These are phyloP conservation scores for Bocquillonia castaneifolia DNA, from an alignment of 441 rosid genomes.

Conservation along the genomic window DNA sequence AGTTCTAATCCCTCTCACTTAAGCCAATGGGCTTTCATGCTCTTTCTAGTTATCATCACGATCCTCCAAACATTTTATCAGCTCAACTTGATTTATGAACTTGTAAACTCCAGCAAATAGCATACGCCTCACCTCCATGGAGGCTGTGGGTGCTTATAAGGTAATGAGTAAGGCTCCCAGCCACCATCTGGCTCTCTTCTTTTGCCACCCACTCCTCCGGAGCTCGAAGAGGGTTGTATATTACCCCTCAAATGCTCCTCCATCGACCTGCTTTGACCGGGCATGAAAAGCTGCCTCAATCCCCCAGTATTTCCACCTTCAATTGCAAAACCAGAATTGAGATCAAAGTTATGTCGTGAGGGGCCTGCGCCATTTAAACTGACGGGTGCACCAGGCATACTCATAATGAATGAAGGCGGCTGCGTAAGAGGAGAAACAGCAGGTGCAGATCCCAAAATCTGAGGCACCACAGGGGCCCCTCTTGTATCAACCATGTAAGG, in stretches of 20 bases:
- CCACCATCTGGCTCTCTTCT: slow-evolving; percentile 84
- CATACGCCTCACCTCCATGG: slow-evolving; percentile 56
- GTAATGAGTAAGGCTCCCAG: slow-evolving; percentile 52
- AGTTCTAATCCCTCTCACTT: slow-evolving; percentile 34
- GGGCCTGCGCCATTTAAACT: slow-evolving; percentile 48
- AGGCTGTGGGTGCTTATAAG: slow-evolving; percentile 49
- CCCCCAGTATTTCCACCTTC: slow-evolving; percentile 56
- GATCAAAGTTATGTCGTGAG: slow-evolving; percentile 58
- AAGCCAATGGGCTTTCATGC: slow-evolving; percentile 38
- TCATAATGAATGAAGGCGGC: slow-evolving; percentile 62
- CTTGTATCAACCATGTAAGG: slow-evolving; percentile 70
- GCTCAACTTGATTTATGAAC: slow-evolving; percentile 25
- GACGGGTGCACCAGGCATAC: slow-evolving; percentile 43
- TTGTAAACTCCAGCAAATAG: slow-evolving; percentile 16
- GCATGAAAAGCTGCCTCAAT: slow-evolving; percentile 58
- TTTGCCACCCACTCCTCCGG: slow-evolving; percentile 56
- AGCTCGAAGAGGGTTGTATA: slow-evolving; percentile 58
- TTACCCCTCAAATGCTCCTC: slow-evolving; percentile 57
- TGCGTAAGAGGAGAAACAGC: slow-evolving; percentile 49
- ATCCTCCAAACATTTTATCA: slow-evolving; percentile 26
- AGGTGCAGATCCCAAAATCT: slow-evolving; percentile 54
- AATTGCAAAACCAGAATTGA: slow-evolving; percentile 56
- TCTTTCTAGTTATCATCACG: slow-evolving; percentile 25
- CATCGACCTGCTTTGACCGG: slow-evolving; percentile 46
- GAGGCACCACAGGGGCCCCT: slow-evolving; percentile 65